Base-by-base conservation (phyloP, 768 basidiomycete genomes). In the Lenzites betulinus region DNA sequence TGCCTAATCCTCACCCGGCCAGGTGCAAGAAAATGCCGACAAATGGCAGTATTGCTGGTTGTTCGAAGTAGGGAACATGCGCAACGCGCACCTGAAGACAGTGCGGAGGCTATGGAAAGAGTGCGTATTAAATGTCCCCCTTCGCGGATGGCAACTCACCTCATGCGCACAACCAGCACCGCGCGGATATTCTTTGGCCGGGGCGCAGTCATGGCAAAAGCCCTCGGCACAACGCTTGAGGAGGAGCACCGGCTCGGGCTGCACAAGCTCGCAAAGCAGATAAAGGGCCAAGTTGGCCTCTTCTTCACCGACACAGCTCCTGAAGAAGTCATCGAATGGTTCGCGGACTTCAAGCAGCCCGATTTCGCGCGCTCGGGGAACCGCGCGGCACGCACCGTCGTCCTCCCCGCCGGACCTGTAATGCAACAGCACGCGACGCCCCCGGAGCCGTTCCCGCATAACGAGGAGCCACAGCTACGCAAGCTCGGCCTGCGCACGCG, bases 41-140 rank as follows among this genome's bases (percentile, higher is more conserved):
- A 91, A 93, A 78, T 98, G 92, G 88, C 85, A 85, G 70, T 95
- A 97, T 74, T 90, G 93, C 77, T 99, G 95, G 93, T 72, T 98
- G 39, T 97, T 99, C 71, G 87, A 90, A 67, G 93, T 98, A 6
- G 95, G 95, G 16, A 86, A 94, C 66, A 96, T 98, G 94, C 82
- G 97, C 61, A 98, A 96, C 77, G 79, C 94, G 26, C 90, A 93
- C 75, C 77, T 99, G 39, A 95, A 98, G 81, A 94, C 93, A 52
- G 92, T 98, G 48, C 83, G 97, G 65, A 87, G 87, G 60, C 79
- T 91, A 64, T 99, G 97, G 97, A 92, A 93, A 80, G 92, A 91
- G 89, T 93, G 66, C 56, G 89, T 77, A 20, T 8, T 49, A 20
- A 35, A 25, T 47, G 11, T 35, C 46, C 22, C 51, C 58, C 51